Percentiles rank a stretch among this genome's conserved stretches.
phyloP scores from a whole-genome alignment of 495 filamentous ascomycete genomes.

The Monascus purpureus region DNA sequence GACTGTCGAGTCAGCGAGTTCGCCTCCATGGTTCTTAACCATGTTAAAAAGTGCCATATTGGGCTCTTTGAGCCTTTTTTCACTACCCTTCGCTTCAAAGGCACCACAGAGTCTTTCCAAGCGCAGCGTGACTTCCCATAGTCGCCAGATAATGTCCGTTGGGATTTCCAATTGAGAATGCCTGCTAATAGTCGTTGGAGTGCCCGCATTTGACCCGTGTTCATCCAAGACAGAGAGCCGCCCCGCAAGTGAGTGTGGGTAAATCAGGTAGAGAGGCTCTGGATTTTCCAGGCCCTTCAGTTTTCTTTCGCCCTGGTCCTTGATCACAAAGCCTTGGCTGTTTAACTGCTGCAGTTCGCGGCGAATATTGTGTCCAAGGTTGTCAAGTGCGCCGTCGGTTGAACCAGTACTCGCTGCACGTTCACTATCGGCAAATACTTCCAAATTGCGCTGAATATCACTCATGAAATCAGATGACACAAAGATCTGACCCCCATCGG shows the following conservation, averaged over 20 bases:
- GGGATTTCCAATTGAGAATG: slow-evolving; percentile 55
- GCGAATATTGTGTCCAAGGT: slow-evolving; percentile 51
- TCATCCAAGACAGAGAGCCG: slow-evolving; percentile 51
- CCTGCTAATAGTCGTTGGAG: slow-evolving; percentile 29
- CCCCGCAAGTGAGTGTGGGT: slow-evolving; percentile 75
- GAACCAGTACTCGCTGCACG: slow-evolving; percentile 51
- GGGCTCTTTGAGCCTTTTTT: slow-evolving; percentile 46
- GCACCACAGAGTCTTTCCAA: slow-evolving; percentile 86
- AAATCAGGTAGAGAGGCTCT: slow-evolving; percentile 86
- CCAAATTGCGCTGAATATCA: slow-evolving; percentile 82
- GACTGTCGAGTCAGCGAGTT: slow-evolving; percentile 75
- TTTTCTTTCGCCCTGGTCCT: slow-evolving; percentile 85
- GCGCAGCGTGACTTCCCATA: slow-evolving; percentile 81
- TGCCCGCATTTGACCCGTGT: slow-evolving; percentile 16
- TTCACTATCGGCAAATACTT: slow-evolving; percentile 69
- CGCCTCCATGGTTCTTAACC: slow-evolving; percentile 70
- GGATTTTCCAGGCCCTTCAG: slow-evolving; percentile 97
- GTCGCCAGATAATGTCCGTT: slow-evolving; percentile 68
- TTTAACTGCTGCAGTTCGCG: slow-evolving; percentile 76
- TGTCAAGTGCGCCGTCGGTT: slow-evolving; percentile 52
- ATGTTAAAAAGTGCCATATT: slow-evolving; percentile 70
- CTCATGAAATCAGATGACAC: slow-evolving; percentile 93
- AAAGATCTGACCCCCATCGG: slow-evolving; percentile 95
- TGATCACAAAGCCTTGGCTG: slow-evolving; percentile 90
- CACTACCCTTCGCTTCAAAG: slow-evolving; percentile 53